Conservation (phyloP, 805 yeast genomes). For the Saccharomycopsis vini region DNA sequence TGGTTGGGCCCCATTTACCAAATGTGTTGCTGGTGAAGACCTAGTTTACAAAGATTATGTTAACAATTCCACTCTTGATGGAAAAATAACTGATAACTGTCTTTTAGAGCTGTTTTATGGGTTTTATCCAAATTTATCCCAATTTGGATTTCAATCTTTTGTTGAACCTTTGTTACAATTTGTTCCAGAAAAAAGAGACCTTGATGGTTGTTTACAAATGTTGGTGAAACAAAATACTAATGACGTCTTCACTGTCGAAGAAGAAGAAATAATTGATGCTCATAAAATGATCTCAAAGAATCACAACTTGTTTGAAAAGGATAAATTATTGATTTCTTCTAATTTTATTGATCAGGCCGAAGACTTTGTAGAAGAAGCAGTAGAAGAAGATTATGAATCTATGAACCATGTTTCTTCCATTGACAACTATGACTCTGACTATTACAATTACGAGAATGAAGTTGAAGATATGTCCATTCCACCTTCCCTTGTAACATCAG, state of each 20-base stretch:
- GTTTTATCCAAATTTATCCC: conserved; percentile 65
- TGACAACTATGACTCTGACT: not conserved
- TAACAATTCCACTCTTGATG: conserved; percentile 22
- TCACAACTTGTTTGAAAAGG: not conserved
- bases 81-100: conserved; percentile 23
- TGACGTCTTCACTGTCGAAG: conserved; percentile 56
- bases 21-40: conserved; percentile 56
- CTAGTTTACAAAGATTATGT: conserved; percentile 60
- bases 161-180: conserved; percentile 56
- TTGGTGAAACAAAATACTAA: conserved; percentile 31
- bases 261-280: no score
- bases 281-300: not conserved
- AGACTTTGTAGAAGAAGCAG: not conserved
- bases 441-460: no score
- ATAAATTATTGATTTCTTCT: not conserved
- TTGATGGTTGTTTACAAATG: conserved; percentile 41
- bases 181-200: conserved; percentile 46
- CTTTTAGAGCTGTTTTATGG: conserved; percentile 60
- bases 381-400: not conserved
- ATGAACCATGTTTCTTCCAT: not conserved
- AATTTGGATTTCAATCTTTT: conserved; percentile 58
- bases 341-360: not conserved
- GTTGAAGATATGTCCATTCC: no score
- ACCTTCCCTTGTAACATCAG: not conserved
- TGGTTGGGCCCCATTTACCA: conserved; percentile 74